Conservation (phyloP, 2,329 filamentous ascomycete genomes). For the Blastomyces parvus region DNA sequence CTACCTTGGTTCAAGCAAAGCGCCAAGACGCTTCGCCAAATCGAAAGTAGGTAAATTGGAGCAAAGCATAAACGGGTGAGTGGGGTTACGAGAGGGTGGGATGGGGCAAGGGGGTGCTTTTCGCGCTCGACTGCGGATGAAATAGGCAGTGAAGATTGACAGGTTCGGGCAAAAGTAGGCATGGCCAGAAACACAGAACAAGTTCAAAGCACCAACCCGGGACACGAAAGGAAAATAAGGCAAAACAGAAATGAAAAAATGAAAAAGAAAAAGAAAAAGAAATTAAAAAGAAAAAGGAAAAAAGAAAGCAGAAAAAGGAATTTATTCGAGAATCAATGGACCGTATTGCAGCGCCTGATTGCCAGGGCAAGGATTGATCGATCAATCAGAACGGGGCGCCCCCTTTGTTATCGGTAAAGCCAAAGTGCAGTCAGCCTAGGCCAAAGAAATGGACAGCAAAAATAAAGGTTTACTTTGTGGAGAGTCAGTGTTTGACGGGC, state of each 20-base stretch:
- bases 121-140: conserved; percentile 1
- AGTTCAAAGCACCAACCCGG: neutral
- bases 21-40: conserved; percentile 6
- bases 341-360: neutral
- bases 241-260: neutral
- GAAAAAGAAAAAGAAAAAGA: neutral
- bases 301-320: neutral
- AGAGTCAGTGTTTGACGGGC: neutral
- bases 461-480: neutral
- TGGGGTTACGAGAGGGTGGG: conserved; percentile 9
- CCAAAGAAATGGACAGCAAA: neutral
- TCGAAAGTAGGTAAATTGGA: conserved; percentile 7
- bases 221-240: neutral
- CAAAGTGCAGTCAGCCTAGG: conserved; percentile 3
- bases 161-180: conserved; percentile 3
- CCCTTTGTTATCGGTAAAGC: conserved; percentile 2
- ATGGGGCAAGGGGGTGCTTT: conserved; percentile 1
- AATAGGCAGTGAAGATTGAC: conserved; percentile 7
- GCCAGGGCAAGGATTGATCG: conserved; percentile 1
- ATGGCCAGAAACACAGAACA: neutral
- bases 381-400: neutral
- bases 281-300: neutral
- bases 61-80: conserved; percentile 1
- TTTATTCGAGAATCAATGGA: neutral
- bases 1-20: conserved; percentile 2